phyloP scores from a whole-genome alignment of 1,284 basidiomycete species.

The Puccinia hordei region DNA sequence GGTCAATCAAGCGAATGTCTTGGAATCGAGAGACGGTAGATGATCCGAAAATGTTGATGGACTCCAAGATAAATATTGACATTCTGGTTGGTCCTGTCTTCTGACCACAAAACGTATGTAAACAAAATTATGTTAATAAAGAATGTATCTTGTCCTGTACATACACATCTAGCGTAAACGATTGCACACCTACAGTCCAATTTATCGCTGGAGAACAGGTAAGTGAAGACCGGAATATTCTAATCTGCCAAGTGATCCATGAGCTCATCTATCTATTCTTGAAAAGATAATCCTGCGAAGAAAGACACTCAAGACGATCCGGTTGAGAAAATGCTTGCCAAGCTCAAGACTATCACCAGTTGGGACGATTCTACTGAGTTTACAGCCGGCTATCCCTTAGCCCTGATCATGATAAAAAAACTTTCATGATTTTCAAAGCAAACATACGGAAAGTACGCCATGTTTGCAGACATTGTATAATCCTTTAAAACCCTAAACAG shows the following conservation, averaged over 20 bases:
- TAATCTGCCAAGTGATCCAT: neutral
- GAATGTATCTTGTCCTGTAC: neutral
- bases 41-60: constrained; percentile 2
- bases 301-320: constrained; percentile 32
- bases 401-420: constrained; percentile 35
- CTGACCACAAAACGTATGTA: neutral
- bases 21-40: constrained; percentile 24
- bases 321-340: constrained; percentile 14
- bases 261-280: constrained; percentile 9
- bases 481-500: too few relatives aligned
- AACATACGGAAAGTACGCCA: too few relatives aligned
- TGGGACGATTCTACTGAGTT: constrained; percentile 37
- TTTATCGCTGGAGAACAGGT: constrained; percentile 42
- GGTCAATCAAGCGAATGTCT: neutral
- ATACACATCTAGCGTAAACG: constrained; percentile 26
- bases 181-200: constrained; percentile 41
- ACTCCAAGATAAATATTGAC: neutral
- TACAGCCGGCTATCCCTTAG: constrained; percentile 20
- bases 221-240: constrained; percentile 2
- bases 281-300: constrained; percentile 26
- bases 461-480: too few relatives aligned
- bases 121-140: neutral
- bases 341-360: constrained; percentile 11
- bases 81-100: neutral
- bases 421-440: neutral